These are phyloP conservation scores for Spongiforma sp. DNA, from an alignment of 1,284 basidiomycete genomes.

Conservation along the genomic window DNA sequence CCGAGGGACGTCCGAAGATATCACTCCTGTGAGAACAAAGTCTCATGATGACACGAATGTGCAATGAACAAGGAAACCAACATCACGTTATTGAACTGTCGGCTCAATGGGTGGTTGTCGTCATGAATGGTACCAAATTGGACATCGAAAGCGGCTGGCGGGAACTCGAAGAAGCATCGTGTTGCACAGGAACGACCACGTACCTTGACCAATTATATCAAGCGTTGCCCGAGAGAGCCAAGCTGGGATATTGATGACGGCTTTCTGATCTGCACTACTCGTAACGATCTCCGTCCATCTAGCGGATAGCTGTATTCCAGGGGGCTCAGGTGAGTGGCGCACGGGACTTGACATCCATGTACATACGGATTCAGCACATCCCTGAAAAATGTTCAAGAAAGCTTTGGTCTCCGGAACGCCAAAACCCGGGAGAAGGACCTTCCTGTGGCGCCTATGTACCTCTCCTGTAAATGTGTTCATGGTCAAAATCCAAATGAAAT, in stretches of 20 bases:
- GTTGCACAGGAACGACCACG: constrained; percentile 11
- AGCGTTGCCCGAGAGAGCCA: constrained; percentile 49
- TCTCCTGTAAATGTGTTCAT: constrained; percentile 41
- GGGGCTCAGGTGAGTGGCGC: constrained; percentile 8
- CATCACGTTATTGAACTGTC: constrained; percentile 41
- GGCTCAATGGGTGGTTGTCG: constrained; percentile 42
- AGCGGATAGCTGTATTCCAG: constrained; percentile 45
- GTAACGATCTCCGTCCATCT: constrained; percentile 51
- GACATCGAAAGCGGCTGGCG: constrained; percentile 49
- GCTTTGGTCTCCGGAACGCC: constrained; percentile 44
- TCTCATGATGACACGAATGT: too few relatives aligned
- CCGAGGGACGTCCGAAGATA: too few relatives aligned
- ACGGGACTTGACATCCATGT: neutral
- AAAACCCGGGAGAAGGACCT: constrained; percentile 50
- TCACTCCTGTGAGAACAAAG: too few relatives aligned
- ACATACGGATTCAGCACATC: constrained; percentile 30
- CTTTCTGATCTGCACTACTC: constrained; percentile 31
- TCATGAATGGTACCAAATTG: constrained; percentile 43
- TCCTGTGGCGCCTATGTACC: constrained; percentile 49
- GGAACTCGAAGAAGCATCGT: neutral
- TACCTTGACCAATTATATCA: constrained; percentile 53
- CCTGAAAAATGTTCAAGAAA: constrained; percentile 42
- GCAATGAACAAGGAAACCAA: constrained; percentile 29
- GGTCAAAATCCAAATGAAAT: neutral
- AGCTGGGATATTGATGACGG: constrained; percentile 45